These are phyloP conservation scores for Globisporangium cylindrosporum DNA, from an alignment of 352 stramenopile species.

Conservation along the genomic window DNA sequence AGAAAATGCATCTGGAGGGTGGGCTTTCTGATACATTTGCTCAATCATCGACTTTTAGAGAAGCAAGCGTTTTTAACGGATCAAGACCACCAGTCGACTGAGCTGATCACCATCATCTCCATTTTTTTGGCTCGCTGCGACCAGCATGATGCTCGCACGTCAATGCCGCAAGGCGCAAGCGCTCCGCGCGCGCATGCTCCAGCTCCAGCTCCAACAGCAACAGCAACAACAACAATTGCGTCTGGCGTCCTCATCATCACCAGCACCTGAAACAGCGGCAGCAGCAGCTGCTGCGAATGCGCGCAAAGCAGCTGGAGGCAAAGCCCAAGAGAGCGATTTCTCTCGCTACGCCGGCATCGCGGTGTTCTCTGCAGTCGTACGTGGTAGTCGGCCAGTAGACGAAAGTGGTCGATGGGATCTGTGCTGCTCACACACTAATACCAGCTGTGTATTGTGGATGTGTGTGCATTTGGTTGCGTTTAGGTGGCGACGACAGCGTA, in stretches of 20 bases:
- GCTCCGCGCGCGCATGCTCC: constrained; percentile 2
- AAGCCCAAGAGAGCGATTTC: constrained; percentile 54
- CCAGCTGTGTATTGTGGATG: not conserved
- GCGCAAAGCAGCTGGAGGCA: constrained; percentile 2
- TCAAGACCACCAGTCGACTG: not conserved
- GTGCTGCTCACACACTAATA: not conserved
- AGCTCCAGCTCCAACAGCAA: constrained; percentile 3
- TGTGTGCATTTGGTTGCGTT: not conserved
- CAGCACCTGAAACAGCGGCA: not conserved
- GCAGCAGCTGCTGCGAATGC: constrained; percentile 1
- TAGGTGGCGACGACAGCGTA: constrained; percentile 71
- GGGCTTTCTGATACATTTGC: too few species aligned
- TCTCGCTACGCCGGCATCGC: constrained; percentile 79
- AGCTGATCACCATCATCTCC: not conserved
- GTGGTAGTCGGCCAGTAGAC: constrained; percentile 8
- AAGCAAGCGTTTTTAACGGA: not conserved
- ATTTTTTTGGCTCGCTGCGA: not conserved
- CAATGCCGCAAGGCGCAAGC: constrained; percentile 15
- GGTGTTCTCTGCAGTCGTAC: constrained; percentile 82
- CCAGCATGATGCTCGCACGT: constrained; percentile 15
- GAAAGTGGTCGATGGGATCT: not conserved
- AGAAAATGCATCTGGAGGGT: too few species aligned
- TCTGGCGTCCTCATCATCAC: constrained; percentile 1
- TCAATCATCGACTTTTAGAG: not conserved
- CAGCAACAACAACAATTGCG: constrained; percentile 12